These are phyloP conservation scores for Lumnitzera racemosa DNA, from an alignment of 345 rosid genomes.

Conservation along the genomic window DNA sequence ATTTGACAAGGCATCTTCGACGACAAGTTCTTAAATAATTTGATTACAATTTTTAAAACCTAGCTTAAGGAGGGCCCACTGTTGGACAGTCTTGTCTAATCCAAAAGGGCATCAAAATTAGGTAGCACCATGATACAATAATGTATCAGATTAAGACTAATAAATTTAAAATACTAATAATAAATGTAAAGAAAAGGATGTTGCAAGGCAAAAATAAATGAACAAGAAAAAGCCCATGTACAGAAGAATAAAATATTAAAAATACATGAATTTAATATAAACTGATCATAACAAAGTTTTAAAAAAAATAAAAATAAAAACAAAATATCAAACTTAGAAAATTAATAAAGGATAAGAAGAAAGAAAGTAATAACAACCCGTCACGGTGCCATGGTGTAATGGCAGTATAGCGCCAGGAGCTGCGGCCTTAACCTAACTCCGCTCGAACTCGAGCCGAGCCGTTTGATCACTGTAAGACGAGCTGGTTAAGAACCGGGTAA, in stretches of 20 bases:
- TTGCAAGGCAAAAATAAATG: slow-evolving; percentile 4
- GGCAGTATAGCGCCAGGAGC: neutral
- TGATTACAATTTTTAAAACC: too few relatives aligned
- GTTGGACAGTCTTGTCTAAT: neutral
- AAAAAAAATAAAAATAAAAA: neutral
- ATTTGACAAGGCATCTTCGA: too few relatives aligned
- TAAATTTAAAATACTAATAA: too few relatives aligned
- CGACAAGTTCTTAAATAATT: too few relatives aligned
- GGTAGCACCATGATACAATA: slow-evolving; percentile 4
- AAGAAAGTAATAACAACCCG: slow-evolving; percentile 15
- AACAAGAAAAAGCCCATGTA: slow-evolving; percentile 9
- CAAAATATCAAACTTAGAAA: too few relatives aligned
- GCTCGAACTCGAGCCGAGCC: slow-evolving; percentile 6
- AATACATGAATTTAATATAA: neutral
- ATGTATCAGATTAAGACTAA: too few relatives aligned
- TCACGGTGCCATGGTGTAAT: neutral
- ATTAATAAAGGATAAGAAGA: neutral
- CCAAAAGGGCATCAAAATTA: neutral
- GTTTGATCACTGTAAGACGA: slow-evolving; percentile 4
- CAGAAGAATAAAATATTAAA: slow-evolving; percentile 27
- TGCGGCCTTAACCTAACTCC: neutral
- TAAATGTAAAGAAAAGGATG: neutral
- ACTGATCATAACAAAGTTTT: slow-evolving; percentile 7
- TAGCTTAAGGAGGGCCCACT: too few relatives aligned
- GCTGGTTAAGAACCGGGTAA: slow-evolving; percentile 36